These are phyloP conservation scores for Aphanomyces astaci DNA, from an alignment of 352 stramenopile species.

Conservation along the genomic window DNA sequence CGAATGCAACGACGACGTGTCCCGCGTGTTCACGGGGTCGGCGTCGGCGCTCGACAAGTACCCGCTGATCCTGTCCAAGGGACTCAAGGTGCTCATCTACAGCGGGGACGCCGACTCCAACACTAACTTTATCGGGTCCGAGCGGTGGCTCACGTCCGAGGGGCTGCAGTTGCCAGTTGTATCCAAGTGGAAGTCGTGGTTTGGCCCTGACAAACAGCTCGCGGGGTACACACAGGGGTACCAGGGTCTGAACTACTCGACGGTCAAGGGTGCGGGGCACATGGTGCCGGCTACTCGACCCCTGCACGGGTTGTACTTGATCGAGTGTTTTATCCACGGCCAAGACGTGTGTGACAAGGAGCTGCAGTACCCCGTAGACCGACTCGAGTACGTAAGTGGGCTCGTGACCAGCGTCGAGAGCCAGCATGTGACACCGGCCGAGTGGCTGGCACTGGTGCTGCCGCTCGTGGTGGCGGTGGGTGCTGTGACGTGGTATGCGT, in stretches of 20 bases:
- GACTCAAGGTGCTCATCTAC: constrained; percentile 53
- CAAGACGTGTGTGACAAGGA: constrained; percentile 31
- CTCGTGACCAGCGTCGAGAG: not conserved
- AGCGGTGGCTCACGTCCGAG: constrained; percentile 55
- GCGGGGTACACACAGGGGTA: constrained; percentile 77
- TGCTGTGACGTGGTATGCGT: not conserved
- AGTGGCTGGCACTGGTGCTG: not conserved
- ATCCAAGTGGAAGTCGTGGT: constrained; percentile 44
- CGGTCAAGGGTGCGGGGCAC: constrained; percentile 85
- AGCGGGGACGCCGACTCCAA: constrained; percentile 60
- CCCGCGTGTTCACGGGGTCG: constrained; percentile 34
- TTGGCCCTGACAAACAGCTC: constrained; percentile 57
- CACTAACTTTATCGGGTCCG: constrained; percentile 58
- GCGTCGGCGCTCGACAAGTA: constrained; percentile 58
- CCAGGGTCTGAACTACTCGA: constrained; percentile 79
- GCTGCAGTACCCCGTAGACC: constrained; percentile 48
- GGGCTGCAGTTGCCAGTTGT: constrained; percentile 39
- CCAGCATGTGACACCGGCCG: not conserved
- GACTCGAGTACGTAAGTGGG: constrained; percentile 31
- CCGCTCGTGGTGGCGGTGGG: not conserved
- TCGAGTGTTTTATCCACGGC: constrained; percentile 25
- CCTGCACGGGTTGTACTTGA: constrained; percentile 24
- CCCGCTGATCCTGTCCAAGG: constrained; percentile 36
- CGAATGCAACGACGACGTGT: constrained; percentile 48
- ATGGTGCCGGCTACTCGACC: constrained; percentile 54